phyloP scores from a whole-genome alignment of 192 early-diverging fungal genomes.

The Backusella sp. region DNA sequence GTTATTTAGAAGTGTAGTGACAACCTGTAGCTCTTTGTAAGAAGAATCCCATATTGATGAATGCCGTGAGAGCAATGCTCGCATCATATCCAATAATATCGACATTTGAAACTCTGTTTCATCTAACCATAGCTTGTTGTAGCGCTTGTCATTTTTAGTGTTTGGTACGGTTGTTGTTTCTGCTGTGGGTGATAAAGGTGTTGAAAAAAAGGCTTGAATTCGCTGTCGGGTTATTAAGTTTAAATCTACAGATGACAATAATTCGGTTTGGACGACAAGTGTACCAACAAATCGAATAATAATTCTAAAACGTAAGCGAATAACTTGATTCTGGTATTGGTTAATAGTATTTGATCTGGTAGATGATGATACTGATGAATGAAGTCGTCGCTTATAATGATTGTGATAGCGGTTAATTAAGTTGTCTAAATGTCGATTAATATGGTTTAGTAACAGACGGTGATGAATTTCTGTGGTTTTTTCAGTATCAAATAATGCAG shows the following conservation, averaged over 20 bases:
- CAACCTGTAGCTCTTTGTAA: not conserved
- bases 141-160: not conserved
- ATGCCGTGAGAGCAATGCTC: not conserved
- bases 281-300: slow-evolving; percentile 25
- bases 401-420: slow-evolving; percentile 16
- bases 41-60: not conserved
- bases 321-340: not conserved
- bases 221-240: slow-evolving; percentile 15
- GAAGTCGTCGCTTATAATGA: slow-evolving; percentile 12
- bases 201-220: slow-evolving; percentile 18
- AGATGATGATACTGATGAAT: not conserved
- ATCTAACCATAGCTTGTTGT: not conserved
- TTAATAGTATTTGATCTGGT: not conserved
- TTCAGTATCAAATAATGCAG: slow-evolving; percentile 10
- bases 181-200: not conserved
- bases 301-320: slow-evolving; percentile 5
- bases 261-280: slow-evolving; percentile 22
- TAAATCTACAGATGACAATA: slow-evolving; percentile 22
- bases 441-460: slow-evolving; percentile 13
- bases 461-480: not conserved
- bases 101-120: slow-evolving; percentile 12
- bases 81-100: slow-evolving; percentile 7
- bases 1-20: not conserved
- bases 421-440: slow-evolving; percentile 25
- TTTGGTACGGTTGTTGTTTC: not conserved